A percentile compares a stretch with the other conserved stretches of the same genome.
Evolutionary conservation across 495 filamentous ascomycete species (phyloP).

Genomic region (Tuber microsphaerosporum): DNA sequence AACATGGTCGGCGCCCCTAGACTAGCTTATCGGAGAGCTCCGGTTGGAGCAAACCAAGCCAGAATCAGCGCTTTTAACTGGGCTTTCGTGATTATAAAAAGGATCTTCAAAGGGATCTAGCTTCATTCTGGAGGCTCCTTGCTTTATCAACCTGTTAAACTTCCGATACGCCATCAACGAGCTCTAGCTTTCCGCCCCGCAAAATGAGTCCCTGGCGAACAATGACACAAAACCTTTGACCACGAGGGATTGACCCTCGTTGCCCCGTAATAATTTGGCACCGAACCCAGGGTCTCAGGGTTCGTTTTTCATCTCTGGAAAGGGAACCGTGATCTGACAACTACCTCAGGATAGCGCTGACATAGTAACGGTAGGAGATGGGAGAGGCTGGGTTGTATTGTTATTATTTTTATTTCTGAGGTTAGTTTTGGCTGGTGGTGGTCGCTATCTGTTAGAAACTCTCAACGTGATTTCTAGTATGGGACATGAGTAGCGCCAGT

Average conservation of each 20-base stretch:
- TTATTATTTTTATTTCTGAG: not conserved
- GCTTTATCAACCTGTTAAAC: not conserved
- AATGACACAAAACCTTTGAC: not conserved
- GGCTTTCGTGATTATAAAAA: not conserved
- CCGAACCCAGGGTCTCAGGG: not conserved
- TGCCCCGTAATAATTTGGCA: not conserved
- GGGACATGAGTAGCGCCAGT: not conserved
- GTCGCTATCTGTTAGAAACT: not conserved
- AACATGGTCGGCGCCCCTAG: not conserved
- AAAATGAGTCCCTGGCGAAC: not conserved
- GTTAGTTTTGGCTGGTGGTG: not conserved
- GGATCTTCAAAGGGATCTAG: not conserved
- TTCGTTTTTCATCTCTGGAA: not conserved
- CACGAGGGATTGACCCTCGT: not conserved
- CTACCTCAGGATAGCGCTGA: not conserved
- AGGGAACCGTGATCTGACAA: not conserved
- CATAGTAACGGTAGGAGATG: not conserved
- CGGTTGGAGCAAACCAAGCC: not conserved
- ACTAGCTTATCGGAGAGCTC: not conserved
- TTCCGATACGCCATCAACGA: not conserved
- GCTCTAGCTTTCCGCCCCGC: not conserved
- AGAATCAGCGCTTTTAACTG: not conserved
- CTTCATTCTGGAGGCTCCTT: not conserved
- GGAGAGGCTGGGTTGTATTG: not conserved
- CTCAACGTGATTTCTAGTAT: not conserved